Evolutionary conservation across 163 green algal genomes (phyloP), one percentile per base, ranked within the genome.

Genomic region (Picocystis sp.): DNA sequence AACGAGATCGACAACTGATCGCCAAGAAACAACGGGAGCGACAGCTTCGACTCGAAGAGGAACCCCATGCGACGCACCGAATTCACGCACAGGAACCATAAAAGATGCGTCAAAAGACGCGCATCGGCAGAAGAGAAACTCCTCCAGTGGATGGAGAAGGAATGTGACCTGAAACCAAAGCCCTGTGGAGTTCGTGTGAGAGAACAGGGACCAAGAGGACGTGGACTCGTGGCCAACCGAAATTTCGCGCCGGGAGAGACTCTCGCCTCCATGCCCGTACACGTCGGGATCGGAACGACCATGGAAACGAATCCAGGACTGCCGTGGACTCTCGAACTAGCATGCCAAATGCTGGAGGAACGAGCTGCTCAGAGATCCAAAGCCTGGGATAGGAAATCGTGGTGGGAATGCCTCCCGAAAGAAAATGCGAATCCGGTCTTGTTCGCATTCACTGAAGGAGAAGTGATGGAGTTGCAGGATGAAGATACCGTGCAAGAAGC

Each of bases 381-480:
- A 29, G 21, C n/a, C 47, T 43, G 17, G 11, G 22, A 13, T 23
- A 70, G 70, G 70, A 34, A 41, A 1, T 42, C 55, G 0, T 78
- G 70, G 70, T 51, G 71, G 5, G 41, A 25, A 3, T 45, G 35
- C 11, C 56, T 78, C 45, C 70, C 70, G 11, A 3, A 58, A 0
- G 21, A 44, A 38, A 38, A 38, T 38, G 29, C 29, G 29, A 38
- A 8, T 38, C 29, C 29, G 8, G 29, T 38, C 5, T 8, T 38
- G 29, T 38, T 38, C 2, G 62, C 70, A 53, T 70, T 74, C 50
- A 50, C 21, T 22, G 50, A 64, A 14, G 53, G 46, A 9, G 61
- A 68, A 41, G 29, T 80, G 45, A 46, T 50, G 22, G 54, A 67
- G 49, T 55, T 82, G 11, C 65, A 73, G 34, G 61, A 79, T 23